Conservation (phyloP, 192 early-diverging fungal genomes). For the Radiomyces spectabilis region DNA sequence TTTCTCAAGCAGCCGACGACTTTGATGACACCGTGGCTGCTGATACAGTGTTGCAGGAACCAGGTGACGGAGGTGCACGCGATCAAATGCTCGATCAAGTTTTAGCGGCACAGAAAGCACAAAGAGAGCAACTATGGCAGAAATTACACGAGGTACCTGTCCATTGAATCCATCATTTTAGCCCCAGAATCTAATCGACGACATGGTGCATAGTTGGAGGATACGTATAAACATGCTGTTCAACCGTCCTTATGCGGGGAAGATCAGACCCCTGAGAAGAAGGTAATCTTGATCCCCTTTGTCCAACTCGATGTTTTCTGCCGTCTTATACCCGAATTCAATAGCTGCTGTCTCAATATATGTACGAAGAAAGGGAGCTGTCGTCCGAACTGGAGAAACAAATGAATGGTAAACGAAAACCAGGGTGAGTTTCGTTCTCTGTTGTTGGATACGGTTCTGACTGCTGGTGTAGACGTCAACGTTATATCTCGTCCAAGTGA, state of each 20-base stretch:
- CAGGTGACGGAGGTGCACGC: not conserved
- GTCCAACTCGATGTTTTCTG: too few relatives aligned
- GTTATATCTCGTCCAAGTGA: too few relatives aligned
- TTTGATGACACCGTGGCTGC: not conserved
- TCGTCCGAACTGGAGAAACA: not conserved
- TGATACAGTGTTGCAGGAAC: not conserved
- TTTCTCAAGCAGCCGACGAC: conserved; percentile 1
- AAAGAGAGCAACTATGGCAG: conserved; percentile 5
- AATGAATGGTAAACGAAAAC: not conserved
- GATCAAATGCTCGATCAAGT: not conserved
- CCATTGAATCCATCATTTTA: too few relatives aligned
- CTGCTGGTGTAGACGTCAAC: too few relatives aligned
- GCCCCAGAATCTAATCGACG: too few relatives aligned
- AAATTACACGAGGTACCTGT: not conserved
- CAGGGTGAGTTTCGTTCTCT: too few relatives aligned
- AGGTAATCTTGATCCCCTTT: too few relatives aligned
- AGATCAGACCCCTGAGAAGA: not conserved
- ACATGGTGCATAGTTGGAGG: not conserved
- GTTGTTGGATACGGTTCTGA: too few relatives aligned
- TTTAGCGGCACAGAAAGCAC: not conserved
- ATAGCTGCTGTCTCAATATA: not conserved
- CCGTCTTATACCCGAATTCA: not conserved
- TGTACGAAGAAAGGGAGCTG: not conserved
- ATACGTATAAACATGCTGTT: not conserved
- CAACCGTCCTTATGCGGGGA: not conserved